A percentile compares a stretch with the other conserved stretches of the same genome.
These are phyloP conservation scores for Coprinopsis cinerea DNA, from an alignment of 768 basidiomycete genomes.

Conservation along the genomic window DNA sequence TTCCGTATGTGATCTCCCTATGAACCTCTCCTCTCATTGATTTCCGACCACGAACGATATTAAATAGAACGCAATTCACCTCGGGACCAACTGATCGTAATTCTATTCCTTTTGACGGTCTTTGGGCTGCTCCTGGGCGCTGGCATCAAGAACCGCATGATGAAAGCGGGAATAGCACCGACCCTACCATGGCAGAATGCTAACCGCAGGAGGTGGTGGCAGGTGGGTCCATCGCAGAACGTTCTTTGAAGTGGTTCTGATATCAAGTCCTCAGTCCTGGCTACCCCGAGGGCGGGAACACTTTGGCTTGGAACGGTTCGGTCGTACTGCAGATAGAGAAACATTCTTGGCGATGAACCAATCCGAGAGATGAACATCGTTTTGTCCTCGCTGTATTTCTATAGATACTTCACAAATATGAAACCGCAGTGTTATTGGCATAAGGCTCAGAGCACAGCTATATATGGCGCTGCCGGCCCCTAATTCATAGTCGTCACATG, in stretches of 20 bases:
- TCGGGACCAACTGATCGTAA: constrained; percentile 90
- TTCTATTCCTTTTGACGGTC: constrained; percentile 82
- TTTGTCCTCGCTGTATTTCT: too few relatives aligned
- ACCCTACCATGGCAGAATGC: constrained; percentile 52
- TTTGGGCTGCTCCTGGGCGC: constrained; percentile 82
- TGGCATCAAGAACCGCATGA: constrained; percentile 77
- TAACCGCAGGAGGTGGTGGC: constrained; percentile 71
- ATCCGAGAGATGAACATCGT: neutral
- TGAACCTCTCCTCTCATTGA: constrained; percentile 1
- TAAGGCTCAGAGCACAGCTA: too few relatives aligned
- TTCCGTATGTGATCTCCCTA: constrained; percentile 62
- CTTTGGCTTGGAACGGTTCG: constrained; percentile 37
- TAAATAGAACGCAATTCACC: constrained; percentile 85
- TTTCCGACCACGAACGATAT: constrained; percentile 13
- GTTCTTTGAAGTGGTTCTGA: neutral
- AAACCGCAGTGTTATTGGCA: too few relatives aligned
- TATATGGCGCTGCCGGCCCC: neutral
- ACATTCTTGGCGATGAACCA: neutral
- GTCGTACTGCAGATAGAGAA: constrained; percentile 31
- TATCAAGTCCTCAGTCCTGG: constrained; percentile 38
- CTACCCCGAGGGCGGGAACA: constrained; percentile 49
- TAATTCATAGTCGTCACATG: constrained; percentile 1
- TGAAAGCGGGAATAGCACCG: constrained; percentile 67
- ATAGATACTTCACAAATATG: too few relatives aligned
- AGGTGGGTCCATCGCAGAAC: constrained; percentile 42